phyloP scores from a whole-genome alignment of 108 stramenopile genomes.

The Skeletonema menzelii region DNA sequence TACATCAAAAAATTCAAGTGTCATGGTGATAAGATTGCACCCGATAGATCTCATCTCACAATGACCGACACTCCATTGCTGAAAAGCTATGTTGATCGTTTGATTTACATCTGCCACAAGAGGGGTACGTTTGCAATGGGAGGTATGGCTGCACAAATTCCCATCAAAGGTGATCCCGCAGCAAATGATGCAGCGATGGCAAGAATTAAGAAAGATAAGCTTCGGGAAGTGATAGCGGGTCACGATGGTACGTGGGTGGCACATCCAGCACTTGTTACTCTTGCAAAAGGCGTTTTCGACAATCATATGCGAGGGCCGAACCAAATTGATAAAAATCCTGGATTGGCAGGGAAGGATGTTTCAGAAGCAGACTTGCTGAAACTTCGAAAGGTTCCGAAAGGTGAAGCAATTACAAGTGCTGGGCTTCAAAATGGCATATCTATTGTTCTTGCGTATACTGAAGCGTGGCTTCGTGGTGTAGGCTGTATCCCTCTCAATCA shows the following conservation, averaged over 20 bases:
- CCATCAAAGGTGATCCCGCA: constrained; percentile 83
- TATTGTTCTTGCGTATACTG: constrained; percentile 90
- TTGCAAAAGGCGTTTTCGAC: constrained; percentile 88
- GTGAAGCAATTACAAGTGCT: constrained; percentile 70
- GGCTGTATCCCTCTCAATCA: constrained; percentile 93
- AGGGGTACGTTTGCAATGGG: constrained; percentile 96
- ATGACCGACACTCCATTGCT: constrained; percentile 90
- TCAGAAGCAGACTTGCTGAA: constrained; percentile 69
- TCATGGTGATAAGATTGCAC: constrained; percentile 77
- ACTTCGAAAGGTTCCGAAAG: constrained; percentile 60
- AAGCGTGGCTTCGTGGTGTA: constrained; percentile 92
- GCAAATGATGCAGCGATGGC: constrained; percentile 81
- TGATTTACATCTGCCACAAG: constrained; percentile 93
- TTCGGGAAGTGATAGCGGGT: constrained; percentile 87
- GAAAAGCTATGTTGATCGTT: constrained; percentile 85
- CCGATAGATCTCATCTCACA: constrained; percentile 86
- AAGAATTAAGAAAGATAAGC: constrained; percentile 84
- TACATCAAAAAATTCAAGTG: constrained; percentile 92
- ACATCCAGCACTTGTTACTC: constrained; percentile 89
- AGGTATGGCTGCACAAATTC: constrained; percentile 93
- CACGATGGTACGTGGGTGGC: constrained; percentile 97
- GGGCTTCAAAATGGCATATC: constrained; percentile 79
- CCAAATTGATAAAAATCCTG: constrained; percentile 74
- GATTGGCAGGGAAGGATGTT: constrained; percentile 54
- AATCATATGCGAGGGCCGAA: constrained; percentile 87